Evolutionary conservation across 768 basidiomycete genomes (phyloP), one percentile per base, ranked within the genome.

Genomic region (Thelephora aurantiotincta): DNA sequence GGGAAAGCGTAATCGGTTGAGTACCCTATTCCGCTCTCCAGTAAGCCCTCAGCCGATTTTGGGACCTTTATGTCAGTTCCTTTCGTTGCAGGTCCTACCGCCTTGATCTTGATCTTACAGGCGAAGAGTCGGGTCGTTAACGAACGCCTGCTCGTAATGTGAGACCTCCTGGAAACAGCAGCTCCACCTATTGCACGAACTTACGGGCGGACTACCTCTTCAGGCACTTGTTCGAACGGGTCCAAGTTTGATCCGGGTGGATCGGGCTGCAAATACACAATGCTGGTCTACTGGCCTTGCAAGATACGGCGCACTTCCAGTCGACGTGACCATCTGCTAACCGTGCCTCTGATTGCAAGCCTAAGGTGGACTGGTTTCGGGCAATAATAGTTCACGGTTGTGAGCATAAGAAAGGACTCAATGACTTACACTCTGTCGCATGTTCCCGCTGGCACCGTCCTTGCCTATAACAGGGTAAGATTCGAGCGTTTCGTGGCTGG

Each of bases 281-380:
- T 77, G 3, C 56, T 73, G 35, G 60, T 82, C 22, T 68, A 71
- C 4, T 82, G n/a, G 53, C 74, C 34, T 60, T 80, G 35, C 82
- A 84, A 51, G 80, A 82, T 57, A 82, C 80, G 3, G 68, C 73
- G 7, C 65, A 78, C 55, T 74, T 75, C 58, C 60, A 65, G 45
- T 57, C 61, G 33, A 44, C 57, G 72, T 74, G 55, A 50, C 70
- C 62, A 16, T 11, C 48, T 44, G 7, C 62, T 66, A 14, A 67
- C 58, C 0, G 52, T 44, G 12, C 51, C 47, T 14, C 66, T 66
- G 16, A 62, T 70, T 12, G 64, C 26, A 30, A 30, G 26, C 18
- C 18, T 44, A 30, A 34, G 16, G 34, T 49, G 2, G 37, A 22
- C 19, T 11, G n/a, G 1, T 30, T 46, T 2, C 51, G 73, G 73